phyloP scores from a whole-genome alignment of 805 yeast species.

The Starmerella apis region DNA sequence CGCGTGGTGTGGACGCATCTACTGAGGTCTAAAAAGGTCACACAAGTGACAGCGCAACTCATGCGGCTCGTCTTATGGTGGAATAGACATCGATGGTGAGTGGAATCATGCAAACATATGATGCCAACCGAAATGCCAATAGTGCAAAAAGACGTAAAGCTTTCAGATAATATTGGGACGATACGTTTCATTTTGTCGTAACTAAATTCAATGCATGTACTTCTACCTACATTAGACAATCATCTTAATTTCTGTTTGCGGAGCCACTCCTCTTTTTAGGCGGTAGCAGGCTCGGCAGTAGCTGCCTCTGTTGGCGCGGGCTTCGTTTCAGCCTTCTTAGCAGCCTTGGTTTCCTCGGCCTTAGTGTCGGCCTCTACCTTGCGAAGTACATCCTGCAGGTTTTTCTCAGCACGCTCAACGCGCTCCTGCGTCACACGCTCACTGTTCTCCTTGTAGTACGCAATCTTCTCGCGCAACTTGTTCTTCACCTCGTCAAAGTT shows the following conservation, averaged over 20 bases:
- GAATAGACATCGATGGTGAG: background rate
- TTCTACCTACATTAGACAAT: background rate
- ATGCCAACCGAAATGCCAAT: background rate
- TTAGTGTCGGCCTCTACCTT: constrained; percentile 9
- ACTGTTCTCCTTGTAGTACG: constrained; percentile 58
- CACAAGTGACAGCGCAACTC: background rate
- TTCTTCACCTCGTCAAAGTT: constrained; percentile 57
- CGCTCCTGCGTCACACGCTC: constrained; percentile 70
- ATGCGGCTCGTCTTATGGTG: constrained; percentile 2
- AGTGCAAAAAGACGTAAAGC: background rate
- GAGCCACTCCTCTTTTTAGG: background rate
- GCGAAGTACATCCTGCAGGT: constrained; percentile 53
- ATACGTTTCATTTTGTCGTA: background rate
- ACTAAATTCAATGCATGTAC: background rate
- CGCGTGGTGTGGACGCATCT: background rate
- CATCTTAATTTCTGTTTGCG: background rate
- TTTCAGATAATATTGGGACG: background rate
- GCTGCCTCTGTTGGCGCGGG: background rate
- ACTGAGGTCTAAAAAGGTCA: constrained; percentile 8
- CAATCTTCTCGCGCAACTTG: constrained; percentile 61
- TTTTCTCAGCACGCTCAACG: constrained; percentile 64
- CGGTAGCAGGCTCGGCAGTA: background rate
- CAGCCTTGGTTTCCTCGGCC: constrained; percentile 3
- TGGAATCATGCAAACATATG: background rate
- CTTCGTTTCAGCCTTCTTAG: background rate